Conservation (phyloP, 306 rosid genomes). For the Quercus aquifolioides region DNA sequence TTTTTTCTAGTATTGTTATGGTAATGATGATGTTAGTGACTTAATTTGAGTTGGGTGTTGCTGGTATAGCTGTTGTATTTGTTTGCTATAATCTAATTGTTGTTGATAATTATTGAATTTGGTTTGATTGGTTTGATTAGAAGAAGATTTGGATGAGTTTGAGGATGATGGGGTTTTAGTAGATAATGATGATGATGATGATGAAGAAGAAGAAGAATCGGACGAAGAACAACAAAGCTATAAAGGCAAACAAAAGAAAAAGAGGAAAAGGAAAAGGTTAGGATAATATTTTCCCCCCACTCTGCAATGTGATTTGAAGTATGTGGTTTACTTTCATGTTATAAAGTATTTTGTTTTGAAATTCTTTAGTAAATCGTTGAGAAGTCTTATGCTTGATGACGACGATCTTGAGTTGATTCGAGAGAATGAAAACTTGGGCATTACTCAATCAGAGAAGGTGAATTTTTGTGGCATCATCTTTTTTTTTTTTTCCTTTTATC, state of each 20-base stretch:
- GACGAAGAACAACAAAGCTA: too few relatives aligned
- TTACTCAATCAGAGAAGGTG: slow-evolving; percentile 20
- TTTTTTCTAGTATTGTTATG: too few relatives aligned
- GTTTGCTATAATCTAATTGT: not conserved
- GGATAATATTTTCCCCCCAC: not conserved
- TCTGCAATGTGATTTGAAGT: slow-evolving; percentile 11
- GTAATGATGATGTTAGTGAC: too few relatives aligned
- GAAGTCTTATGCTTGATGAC: slow-evolving; percentile 29
- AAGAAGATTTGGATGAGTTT: slow-evolving; percentile 35
- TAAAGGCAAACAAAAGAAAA: slow-evolving; percentile 11
- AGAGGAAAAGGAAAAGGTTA: slow-evolving; percentile 30
- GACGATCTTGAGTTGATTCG: slow-evolving; percentile 48
- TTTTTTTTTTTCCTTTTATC: not conserved
- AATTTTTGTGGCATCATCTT: slow-evolving; percentile 3
- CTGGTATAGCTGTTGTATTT: slow-evolving; percentile 1
- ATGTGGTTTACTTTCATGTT: not conserved
- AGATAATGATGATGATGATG: slow-evolving; percentile 21
- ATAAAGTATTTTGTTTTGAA: not conserved
- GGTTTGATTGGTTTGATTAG: slow-evolving; percentile 14
- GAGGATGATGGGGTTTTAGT: slow-evolving; percentile 43
- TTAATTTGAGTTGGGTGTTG: too few relatives aligned
- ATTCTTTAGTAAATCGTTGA: slow-evolving; percentile 31
- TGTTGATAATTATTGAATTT: not conserved
- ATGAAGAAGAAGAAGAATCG: slow-evolving; percentile 20
- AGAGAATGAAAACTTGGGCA: slow-evolving; percentile 20